Conservation (phyloP, 1,139 yeast species). For the Candida tropicalis region DNA sequence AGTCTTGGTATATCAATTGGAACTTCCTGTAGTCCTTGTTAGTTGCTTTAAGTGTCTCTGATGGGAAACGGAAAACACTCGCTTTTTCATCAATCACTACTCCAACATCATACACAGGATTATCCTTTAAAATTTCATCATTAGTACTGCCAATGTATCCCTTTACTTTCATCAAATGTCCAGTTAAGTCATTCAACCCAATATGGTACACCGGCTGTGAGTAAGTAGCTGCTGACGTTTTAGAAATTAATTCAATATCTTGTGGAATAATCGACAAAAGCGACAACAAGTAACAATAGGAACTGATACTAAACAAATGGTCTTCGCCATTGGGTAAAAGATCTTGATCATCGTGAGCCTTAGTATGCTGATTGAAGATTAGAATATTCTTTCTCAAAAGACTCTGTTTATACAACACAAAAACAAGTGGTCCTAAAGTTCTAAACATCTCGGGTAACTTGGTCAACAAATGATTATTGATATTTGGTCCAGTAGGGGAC, state of each 20-base stretch:
- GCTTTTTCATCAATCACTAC: constrained; percentile 27
- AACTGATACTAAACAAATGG: constrained; percentile 19
- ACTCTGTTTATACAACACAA: constrained; percentile 69
- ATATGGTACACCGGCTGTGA: constrained; percentile 63
- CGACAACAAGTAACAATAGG: constrained; percentile 40
- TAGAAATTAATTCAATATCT: constrained; percentile 24
- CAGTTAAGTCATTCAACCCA: constrained; percentile 58
- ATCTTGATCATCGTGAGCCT: constrained; percentile 19
- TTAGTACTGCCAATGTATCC: constrained; percentile 69
- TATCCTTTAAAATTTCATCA: constrained; percentile 66
- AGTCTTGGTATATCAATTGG: constrained; percentile 33
- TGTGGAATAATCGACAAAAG: constrained; percentile 42
- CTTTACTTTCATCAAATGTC: constrained; percentile 20
- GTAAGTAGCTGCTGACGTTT: constrained; percentile 20
- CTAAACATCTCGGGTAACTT: constrained; percentile 50
- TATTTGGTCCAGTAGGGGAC: constrained; percentile 15
- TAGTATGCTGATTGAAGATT: constrained; percentile 49
- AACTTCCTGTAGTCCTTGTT: constrained; percentile 42
- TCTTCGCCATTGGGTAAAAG: constrained; percentile 11
- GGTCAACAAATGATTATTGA: constrained; percentile 52
- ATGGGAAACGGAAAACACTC: constrained; percentile 10
- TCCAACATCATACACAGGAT: constrained; percentile 55
- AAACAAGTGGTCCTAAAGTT: constrained; percentile 70
- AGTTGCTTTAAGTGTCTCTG: constrained; percentile 28
- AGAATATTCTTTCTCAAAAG: constrained; percentile 64